Conservation (phyloP, 768 basidiomycete genomes). For the Suillus paluster region DNA sequence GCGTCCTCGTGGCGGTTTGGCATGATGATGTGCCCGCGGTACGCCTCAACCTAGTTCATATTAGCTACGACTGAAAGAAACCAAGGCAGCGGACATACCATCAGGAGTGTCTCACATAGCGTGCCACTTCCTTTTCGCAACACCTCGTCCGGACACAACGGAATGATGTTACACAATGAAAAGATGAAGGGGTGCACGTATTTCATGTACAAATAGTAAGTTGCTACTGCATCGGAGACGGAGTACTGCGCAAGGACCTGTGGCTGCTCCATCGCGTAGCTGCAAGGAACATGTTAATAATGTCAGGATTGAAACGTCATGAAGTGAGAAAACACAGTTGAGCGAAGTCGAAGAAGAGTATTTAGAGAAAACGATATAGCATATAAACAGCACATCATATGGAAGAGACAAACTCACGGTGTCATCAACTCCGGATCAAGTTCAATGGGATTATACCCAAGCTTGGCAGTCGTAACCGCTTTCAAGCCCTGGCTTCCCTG, state of each 20-base stretch:
- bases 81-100: conserved; percentile 61
- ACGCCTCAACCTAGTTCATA: conserved; percentile 86
- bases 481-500: conserved; percentile 99
- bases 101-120: conserved; percentile 94
- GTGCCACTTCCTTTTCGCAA: conserved; percentile 96
- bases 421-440: conserved; percentile 99
- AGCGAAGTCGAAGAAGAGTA: not conserved
- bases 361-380: not conserved
- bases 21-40: conserved; percentile 91
- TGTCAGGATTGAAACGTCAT: conserved; percentile 8
- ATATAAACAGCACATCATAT: not conserved
- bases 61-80: conserved; percentile 10
- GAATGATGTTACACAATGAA: conserved; percentile 98
- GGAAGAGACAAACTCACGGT: conserved; percentile 62
- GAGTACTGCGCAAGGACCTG: conserved; percentile 96
- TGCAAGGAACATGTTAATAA: conserved; percentile 31
- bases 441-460: conserved; percentile 97
- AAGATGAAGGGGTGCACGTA: conserved; percentile 99
- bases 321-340: not conserved
- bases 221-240: conserved; percentile 99
- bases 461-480: conserved; percentile 93
- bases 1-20: conserved; percentile 96
- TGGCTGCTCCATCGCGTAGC: conserved; percentile 96
- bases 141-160: conserved; percentile 95
- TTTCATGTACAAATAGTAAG: conserved; percentile 99